Percentiles rank a stretch among this genome's conserved stretches.
Conservation (phyloP, 805 yeast species). For the Debaryomyces hansenii region DNA sequence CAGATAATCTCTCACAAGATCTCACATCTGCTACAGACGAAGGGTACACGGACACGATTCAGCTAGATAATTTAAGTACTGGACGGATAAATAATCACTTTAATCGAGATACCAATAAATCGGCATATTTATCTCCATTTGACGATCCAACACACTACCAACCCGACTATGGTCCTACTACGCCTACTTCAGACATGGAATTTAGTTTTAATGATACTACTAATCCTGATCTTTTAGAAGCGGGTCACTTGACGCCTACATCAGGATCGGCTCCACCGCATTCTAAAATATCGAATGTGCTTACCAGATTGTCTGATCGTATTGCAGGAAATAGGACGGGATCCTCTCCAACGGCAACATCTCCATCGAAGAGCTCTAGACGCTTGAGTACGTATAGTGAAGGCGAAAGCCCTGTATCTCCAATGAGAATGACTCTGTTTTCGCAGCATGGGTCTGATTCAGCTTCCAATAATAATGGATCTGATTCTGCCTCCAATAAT, state of each 20-base stretch:
- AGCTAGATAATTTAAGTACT: slow-evolving; percentile 11
- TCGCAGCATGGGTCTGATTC: background rate
- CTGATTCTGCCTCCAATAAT: background rate
- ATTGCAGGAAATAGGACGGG: slow-evolving; percentile 31
- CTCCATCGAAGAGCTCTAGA: background rate
- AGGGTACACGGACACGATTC: slow-evolving; percentile 17
- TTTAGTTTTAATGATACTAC: background rate
- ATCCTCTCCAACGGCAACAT: slow-evolving; percentile 2
- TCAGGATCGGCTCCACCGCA: slow-evolving; percentile 16
- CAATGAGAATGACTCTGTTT: background rate
- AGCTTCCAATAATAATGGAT: background rate
- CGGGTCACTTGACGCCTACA: slow-evolving; percentile 13
- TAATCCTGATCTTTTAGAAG: slow-evolving; percentile 16
- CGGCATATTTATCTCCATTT: slow-evolving; percentile 2
- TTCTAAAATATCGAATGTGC: slow-evolving; percentile 20
- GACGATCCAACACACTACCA: background rate
- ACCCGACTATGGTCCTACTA: background rate
- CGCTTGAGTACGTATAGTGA: slow-evolving; percentile 1
- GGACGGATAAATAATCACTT: background rate
- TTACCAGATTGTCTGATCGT: slow-evolving; percentile 33
- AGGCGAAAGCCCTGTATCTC: background rate
- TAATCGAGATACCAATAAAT: background rate
- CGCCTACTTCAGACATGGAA: background rate
- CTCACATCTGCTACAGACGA: background rate
- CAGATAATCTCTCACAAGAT: slow-evolving; percentile 5